A percentile compares a stretch with the other conserved stretches of the same genome.
Evolutionary conservation across 2,329 filamentous ascomycete species (phyloP).

Genomic region (Colletotrichum aenigma): DNA sequence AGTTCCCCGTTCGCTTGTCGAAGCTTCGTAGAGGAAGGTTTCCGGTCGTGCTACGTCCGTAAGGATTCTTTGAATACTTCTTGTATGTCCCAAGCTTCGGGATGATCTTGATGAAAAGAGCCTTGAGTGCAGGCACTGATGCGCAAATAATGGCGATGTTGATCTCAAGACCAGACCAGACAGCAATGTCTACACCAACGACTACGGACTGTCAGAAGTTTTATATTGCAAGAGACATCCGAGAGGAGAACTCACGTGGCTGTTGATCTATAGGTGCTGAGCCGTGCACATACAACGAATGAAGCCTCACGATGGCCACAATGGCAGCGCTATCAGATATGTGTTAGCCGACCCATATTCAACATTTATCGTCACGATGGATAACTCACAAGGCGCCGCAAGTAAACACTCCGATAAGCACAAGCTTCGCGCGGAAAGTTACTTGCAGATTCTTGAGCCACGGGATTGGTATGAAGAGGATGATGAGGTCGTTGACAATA

Average conservation of each 20-base stretch:
- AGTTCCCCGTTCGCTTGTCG: background rate
- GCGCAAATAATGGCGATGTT: slow-evolving; percentile 38
- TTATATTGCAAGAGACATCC: background rate
- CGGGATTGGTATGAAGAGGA: slow-evolving; percentile 31
- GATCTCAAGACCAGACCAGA: slow-evolving; percentile 36
- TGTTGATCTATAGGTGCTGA: background rate
- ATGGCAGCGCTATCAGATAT: background rate
- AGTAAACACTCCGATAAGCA: slow-evolving; percentile 42
- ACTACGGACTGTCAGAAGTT: background rate
- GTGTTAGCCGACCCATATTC: background rate
- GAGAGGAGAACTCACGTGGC: background rate
- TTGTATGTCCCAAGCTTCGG: slow-evolving; percentile 10
- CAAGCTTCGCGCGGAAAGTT: slow-evolving; percentile 41
- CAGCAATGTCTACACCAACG: background rate
- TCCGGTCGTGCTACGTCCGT: background rate
- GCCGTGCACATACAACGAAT: background rate
- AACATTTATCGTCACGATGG: background rate
- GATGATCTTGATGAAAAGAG: slow-evolving; percentile 29
- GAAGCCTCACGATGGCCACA: background rate
- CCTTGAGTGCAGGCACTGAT: slow-evolving; percentile 36
- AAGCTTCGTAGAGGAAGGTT: background rate
- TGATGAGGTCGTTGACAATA: slow-evolving; percentile 33
- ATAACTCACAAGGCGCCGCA: slow-evolving; percentile 38
- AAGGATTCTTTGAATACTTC: background rate
- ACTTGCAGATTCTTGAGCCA: slow-evolving; percentile 40